A percentile compares a stretch with the other conserved stretches of the same genome.
Conservation (phyloP, 495 filamentous ascomycete genomes). For the Tuber brumale region DNA sequence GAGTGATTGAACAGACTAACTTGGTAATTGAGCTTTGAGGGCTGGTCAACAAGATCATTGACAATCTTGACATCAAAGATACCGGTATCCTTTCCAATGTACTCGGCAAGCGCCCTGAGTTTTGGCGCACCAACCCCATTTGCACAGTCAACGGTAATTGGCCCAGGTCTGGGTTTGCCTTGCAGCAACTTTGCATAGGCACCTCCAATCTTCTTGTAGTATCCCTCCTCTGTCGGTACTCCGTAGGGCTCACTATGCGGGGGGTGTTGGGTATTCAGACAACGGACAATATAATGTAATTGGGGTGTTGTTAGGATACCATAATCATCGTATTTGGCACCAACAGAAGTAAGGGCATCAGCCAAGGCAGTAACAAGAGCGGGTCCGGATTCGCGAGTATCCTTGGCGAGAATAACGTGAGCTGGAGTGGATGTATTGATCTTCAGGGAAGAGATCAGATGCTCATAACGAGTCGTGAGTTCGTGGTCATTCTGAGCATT, state of each 20-base stretch:
- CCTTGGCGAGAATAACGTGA: constrained; percentile 80
- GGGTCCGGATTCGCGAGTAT: constrained; percentile 87
- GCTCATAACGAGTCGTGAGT: constrained; percentile 66
- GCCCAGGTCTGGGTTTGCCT: constrained; percentile 58
- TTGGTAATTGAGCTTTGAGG: constrained; percentile 80
- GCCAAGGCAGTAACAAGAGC: constrained; percentile 68
- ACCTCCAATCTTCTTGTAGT: constrained; percentile 80
- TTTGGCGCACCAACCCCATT: constrained; percentile 96
- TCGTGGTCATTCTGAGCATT: constrained; percentile 69
- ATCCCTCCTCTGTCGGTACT: constrained; percentile 78
- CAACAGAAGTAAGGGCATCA: constrained; percentile 67
- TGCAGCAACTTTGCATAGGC: constrained; percentile 78
- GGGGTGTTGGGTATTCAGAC: constrained; percentile 81
- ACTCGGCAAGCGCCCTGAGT: constrained; percentile 76
- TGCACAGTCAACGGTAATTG: constrained; percentile 84
- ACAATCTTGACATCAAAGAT: constrained; percentile 74
- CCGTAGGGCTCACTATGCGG: constrained; percentile 65
- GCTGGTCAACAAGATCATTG: constrained; percentile 84
- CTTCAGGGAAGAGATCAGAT: constrained; percentile 63
- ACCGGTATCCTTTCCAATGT: constrained; percentile 55
- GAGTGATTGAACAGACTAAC: constrained; percentile 47
- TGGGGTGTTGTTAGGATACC: constrained; percentile 90
- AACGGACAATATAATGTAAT: constrained; percentile 91
- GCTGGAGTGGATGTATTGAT: constrained; percentile 64
- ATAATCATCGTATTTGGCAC: constrained; percentile 67